Evolutionary conservation across 805 yeast species (phyloP).

Genomic region (Brettanomyces nanus): DNA sequence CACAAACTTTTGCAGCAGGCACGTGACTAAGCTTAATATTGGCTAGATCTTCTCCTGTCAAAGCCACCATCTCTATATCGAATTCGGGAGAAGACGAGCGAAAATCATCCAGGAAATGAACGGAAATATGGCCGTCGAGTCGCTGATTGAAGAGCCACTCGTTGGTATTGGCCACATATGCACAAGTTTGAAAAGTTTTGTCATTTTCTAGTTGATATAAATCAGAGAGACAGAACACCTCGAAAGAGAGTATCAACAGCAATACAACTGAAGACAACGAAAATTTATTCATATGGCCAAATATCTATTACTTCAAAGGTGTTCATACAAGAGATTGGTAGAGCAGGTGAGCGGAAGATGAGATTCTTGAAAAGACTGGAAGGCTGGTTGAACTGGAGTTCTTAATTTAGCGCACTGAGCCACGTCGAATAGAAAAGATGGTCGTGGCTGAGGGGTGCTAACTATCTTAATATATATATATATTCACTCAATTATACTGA

Average conservation of each 20-base stretch:
- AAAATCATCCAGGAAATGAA: slow-evolving; percentile 11
- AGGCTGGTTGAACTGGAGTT: too few relatives aligned
- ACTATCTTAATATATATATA: too few relatives aligned
- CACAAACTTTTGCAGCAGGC: slow-evolving; percentile 24
- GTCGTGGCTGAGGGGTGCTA: too few relatives aligned
- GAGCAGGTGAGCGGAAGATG: too few relatives aligned
- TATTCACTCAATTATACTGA: too few relatives aligned
- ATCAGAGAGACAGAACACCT: slow-evolving; percentile 21
- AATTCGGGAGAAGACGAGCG: slow-evolving; percentile 2
- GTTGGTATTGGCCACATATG: slow-evolving; percentile 22
- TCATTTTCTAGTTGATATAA: slow-evolving; percentile 13
- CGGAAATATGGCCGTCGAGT: slow-evolving; percentile 13
- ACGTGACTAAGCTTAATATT: slow-evolving; percentile 17
- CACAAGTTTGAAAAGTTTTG: slow-evolving; percentile 23
- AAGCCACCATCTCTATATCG: slow-evolving; percentile 15
- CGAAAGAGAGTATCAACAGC: background rate
- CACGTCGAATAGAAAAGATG: too few relatives aligned
- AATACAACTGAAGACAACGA: too few relatives aligned
- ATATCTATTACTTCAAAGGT: too few relatives aligned
- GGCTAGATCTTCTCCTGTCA: slow-evolving; percentile 19
- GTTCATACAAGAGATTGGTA: too few relatives aligned
- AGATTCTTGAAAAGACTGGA: too few relatives aligned
- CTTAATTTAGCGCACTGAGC: too few relatives aligned
- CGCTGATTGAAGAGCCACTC: slow-evolving; percentile 13
- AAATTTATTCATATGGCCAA: too few relatives aligned